These are phyloP conservation scores for Mortierella sp. DNA, from an alignment of 371 early-diverging fungal genomes.

Conservation along the genomic window DNA sequence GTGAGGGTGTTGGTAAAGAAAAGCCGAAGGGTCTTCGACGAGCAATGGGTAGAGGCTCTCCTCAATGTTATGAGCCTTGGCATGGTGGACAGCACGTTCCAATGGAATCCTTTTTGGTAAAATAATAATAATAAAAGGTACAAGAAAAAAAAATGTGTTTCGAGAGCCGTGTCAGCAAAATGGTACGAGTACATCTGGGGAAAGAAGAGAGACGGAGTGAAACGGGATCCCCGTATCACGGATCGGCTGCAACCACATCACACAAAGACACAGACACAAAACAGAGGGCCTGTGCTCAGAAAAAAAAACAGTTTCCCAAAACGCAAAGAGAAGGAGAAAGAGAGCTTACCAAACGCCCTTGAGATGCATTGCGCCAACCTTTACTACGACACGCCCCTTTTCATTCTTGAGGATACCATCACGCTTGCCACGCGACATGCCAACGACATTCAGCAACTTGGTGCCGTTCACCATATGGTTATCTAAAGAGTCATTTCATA, in stretches of 20 bases:
- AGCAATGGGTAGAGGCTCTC: conserved; percentile 80
- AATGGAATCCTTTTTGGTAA: conserved; percentile 80
- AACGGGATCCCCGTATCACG: no score
- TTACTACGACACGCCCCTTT: conserved; percentile 85
- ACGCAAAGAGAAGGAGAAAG: no score
- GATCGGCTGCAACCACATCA: no score
- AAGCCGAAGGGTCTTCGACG: conserved; percentile 70
- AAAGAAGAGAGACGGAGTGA: no score
- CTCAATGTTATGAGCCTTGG: conserved; percentile 73
- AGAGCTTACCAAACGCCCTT: conserved; percentile 91
- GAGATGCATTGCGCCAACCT: conserved; percentile 89
- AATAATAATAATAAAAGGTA: conserved; percentile 8
- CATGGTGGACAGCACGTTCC: conserved; percentile 74
- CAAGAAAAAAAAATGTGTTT: no score
- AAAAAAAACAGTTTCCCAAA: no score
- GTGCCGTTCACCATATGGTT: conserved; percentile 89
- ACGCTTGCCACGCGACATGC: conserved; percentile 90
- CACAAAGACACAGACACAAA: no score
- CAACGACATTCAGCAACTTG: conserved; percentile 85
- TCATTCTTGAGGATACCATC: conserved; percentile 91
- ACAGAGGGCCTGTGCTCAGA: no score
- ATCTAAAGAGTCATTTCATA: conserved; percentile 54
- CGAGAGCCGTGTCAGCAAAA: no score
- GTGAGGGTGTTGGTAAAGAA: conserved; percentile 48
- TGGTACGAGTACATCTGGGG: no score